Evolutionary conservation across 2,329 filamentous ascomycete species (phyloP), one percentile per base, ranked within the genome.

Genomic region (Neonectria hederae): DNA sequence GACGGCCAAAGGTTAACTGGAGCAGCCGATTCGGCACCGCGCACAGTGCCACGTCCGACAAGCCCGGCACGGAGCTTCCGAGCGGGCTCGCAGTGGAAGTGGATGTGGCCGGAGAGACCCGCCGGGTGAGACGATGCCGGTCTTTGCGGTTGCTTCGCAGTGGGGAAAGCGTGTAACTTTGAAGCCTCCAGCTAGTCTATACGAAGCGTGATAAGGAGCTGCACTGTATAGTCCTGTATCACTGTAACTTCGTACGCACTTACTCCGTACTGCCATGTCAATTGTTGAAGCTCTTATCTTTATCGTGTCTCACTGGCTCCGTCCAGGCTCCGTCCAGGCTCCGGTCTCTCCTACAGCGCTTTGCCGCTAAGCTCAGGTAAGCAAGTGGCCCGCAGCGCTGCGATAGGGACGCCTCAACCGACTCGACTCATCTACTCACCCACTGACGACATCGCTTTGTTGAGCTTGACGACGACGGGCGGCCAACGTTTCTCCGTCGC

Each of bases 21-120:
- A 42, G 11, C 11, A 17, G 61, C 61, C 61, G 55, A 63, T 45
- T 63, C 61, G 61, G 61, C 28, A 51, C 61, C 61, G 61, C 14
- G 26, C 51, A 63, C 61, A 59, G 61, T 63, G 61, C 19, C 24
- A 35, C n/a, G 26, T 30, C 45, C 30, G 55, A 58, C 30, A 49
- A 49, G 5, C 42, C 22, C 43, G 54, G 48, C 54, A 63, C 48
- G 54, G 59, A 32, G 48, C 26, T 57, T 24, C 45, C 43, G 43
- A 49, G 24, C 26, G 26, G 26, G 46, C 46, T 26, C 26, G 46
- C 28, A 51, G 21, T 48, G 46, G 26, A 32, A 19, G 26, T 30
- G 48, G 48, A 30, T 21, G 17, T 32, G n/a, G 48, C 26, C 48
- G 48, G 48, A 30, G 48, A 51, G 48, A 32, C 30, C 48, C 48